A percentile compares a stretch with the other conserved stretches of the same genome.
Evolutionary conservation across 2,329 filamentous ascomycete species (phyloP).

Genomic region (Botrytis medusae): DNA sequence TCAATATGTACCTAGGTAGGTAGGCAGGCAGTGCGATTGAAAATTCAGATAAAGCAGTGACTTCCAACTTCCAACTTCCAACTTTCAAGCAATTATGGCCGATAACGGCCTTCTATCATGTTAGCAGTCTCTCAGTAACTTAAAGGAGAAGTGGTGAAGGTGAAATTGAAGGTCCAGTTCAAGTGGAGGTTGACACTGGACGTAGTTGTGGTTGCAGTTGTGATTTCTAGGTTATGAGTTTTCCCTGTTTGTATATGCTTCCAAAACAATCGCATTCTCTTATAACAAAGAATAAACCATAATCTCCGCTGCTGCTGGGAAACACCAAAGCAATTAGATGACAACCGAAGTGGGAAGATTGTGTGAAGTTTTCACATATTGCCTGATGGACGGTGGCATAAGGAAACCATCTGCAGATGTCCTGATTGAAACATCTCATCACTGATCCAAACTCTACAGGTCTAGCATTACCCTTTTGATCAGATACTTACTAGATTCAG

Average conservation of each 20-base stretch:
- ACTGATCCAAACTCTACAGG: background rate
- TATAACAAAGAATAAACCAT: background rate
- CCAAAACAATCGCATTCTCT: background rate
- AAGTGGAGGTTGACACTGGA: background rate
- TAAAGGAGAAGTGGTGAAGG: background rate
- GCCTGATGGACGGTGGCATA: background rate
- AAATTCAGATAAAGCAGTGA: background rate
- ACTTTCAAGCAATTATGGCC: background rate
- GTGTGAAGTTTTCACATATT: background rate
- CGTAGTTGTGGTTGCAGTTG: background rate
- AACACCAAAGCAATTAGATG: background rate
- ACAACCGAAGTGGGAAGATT: no score
- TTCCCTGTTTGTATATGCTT: background rate
- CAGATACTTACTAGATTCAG: background rate
- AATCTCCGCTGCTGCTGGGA: background rate
- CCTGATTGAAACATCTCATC: background rate
- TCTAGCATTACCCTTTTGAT: background rate
- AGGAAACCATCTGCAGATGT: background rate
- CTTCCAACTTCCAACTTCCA: background rate
- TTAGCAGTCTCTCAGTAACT: background rate
- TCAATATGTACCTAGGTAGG: background rate
- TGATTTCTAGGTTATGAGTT: background rate
- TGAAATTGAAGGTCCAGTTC: background rate
- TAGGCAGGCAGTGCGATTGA: background rate
- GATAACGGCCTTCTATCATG: background rate